These are phyloP conservation scores for Umbellularia californica DNA, from an alignment of 164 flowering plant genomes.

Conservation along the genomic window DNA sequence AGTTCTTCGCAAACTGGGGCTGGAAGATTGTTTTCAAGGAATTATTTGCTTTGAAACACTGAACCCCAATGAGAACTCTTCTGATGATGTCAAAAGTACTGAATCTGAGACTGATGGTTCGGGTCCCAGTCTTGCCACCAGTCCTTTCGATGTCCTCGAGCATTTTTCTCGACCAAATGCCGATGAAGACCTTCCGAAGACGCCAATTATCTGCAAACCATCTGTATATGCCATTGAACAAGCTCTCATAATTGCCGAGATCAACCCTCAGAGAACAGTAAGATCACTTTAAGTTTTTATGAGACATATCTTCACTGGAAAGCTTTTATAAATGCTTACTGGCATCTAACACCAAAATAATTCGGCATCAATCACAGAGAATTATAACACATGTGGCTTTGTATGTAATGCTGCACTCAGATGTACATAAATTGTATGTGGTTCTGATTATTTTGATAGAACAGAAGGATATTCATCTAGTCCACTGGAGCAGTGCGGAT, in stretches of 20 bases:
- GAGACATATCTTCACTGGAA: not conserved
- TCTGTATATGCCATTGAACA: constrained; percentile 50
- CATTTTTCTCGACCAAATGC: constrained; percentile 24
- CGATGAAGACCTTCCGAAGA: constrained; percentile 32
- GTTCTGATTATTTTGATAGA: not conserved
- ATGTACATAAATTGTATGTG: not conserved
- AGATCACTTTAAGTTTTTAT: constrained; percentile 14
- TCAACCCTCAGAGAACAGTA: constrained; percentile 75
- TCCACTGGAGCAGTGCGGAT: too few relatives aligned
- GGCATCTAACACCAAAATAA: not conserved
- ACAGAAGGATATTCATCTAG: not conserved
- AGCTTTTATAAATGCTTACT: not conserved
- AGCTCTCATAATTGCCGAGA: constrained; percentile 62
- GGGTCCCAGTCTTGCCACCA: not conserved
- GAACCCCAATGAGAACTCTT: constrained; percentile 32
- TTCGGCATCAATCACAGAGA: not conserved
- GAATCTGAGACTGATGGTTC: constrained; percentile 12
- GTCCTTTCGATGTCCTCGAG: constrained; percentile 33
- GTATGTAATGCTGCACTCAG: too few relatives aligned
- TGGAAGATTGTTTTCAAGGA: constrained; percentile 86
- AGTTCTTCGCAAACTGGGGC: constrained; percentile 62
- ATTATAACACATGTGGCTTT: too few relatives aligned
- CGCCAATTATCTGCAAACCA: constrained; percentile 88
- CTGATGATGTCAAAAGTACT: constrained; percentile 13
- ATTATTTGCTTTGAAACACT: constrained; percentile 83